Evolutionary conservation across 2,329 filamentous ascomycete species (phyloP).

Genomic region (Corniculantispora saksenae): DNA sequence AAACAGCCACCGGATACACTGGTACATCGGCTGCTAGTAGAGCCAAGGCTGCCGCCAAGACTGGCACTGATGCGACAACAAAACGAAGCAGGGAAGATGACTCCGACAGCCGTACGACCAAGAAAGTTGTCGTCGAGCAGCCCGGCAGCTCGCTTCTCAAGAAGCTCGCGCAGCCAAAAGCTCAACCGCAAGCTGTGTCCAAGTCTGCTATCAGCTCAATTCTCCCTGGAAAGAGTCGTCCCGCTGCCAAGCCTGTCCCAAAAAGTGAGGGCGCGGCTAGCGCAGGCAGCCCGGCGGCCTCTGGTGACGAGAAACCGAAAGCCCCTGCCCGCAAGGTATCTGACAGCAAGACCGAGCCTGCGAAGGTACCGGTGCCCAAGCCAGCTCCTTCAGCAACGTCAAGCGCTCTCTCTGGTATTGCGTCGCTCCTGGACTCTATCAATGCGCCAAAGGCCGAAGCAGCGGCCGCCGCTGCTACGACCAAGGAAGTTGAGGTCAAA

Average conservation of each 20-base stretch:
- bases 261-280: constrained; percentile 35
- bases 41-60: constrained; percentile 36
- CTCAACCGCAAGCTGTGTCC: constrained; percentile 31
- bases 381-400: constrained; percentile 32
- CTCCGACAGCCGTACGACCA: constrained; percentile 39
- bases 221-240: constrained; percentile 51
- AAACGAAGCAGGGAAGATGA: constrained; percentile 45
- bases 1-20: constrained; percentile 39
- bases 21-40: constrained; percentile 42
- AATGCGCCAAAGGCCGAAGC: constrained; percentile 43
- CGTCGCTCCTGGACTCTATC: constrained; percentile 54
- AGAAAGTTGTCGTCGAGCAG: constrained; percentile 45
- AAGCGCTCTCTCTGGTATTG: constrained; percentile 50
- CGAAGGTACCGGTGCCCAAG: constrained; percentile 31
- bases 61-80: constrained; percentile 29
- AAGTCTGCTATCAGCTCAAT: constrained; percentile 28
- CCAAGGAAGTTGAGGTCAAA: constrained; percentile 50
- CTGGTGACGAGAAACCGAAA: constrained; percentile 35
- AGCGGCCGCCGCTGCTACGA: constrained; percentile 44
- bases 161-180: constrained; percentile 41
- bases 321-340: constrained; percentile 1
- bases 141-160: constrained; percentile 38
- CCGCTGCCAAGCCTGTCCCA: constrained; percentile 41
- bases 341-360: constrained; percentile 25
- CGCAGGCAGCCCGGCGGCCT: constrained; percentile 29